phyloP scores from a whole-genome alignment of 352 stramenopile genomes.

The Nothophytophthora sp. region DNA sequence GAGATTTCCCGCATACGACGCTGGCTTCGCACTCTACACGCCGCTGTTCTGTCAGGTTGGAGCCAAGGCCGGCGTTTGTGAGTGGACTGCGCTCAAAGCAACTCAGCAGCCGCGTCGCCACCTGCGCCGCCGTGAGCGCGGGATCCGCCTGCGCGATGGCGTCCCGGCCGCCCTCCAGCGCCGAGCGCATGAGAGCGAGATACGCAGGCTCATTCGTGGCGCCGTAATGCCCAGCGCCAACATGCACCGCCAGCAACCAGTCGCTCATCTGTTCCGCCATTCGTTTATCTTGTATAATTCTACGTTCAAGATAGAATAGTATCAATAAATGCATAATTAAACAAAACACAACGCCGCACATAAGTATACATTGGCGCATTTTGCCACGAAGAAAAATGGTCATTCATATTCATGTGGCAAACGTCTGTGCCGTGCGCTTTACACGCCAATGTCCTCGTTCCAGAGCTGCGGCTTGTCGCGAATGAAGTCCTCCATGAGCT shows the following conservation, averaged over 20 bases:
- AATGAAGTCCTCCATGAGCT: conserved; percentile 45
- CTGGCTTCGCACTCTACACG: conserved; percentile 62
- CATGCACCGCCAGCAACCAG: conserved; percentile 71
- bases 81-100: conserved; percentile 48
- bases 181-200: conserved; percentile 35
- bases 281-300: conserved; percentile 5
- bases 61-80: conserved; percentile 57
- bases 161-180: conserved; percentile 22
- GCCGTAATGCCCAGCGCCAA: conserved; percentile 52
- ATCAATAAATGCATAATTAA: conserved; percentile 12
- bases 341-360: not conserved
- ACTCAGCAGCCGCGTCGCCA: conserved; percentile 36
- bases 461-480: conserved; percentile 28
- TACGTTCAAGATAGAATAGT: not conserved
- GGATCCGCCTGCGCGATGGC: conserved; percentile 4
- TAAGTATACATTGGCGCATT: conserved; percentile 5
- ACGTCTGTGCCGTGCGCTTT: too few species aligned
- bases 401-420: too few species aligned
- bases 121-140: conserved; percentile 19
- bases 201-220: conserved; percentile 37
- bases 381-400: too few species aligned
- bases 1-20: conserved; percentile 43
- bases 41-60: conserved; percentile 55
- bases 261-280: conserved; percentile 11
- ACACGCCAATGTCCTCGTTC: conserved; percentile 35